Evolutionary conservation across 768 basidiomycete genomes (phyloP), one percentile per base, ranked within the genome.

Genomic region (Amanita phalloides): DNA sequence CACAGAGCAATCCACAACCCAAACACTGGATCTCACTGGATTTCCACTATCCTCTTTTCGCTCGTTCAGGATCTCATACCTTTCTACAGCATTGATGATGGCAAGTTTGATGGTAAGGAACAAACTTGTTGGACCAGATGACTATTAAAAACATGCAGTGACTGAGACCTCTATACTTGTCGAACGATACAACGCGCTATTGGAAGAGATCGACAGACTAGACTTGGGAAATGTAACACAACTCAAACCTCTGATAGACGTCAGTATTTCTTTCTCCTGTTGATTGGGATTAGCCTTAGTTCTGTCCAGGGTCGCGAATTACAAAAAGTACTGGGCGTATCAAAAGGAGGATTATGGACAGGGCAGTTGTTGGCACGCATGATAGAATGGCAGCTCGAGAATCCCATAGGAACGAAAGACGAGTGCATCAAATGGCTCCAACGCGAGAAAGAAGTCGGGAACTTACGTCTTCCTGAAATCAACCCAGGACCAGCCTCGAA

Each of bases 331-430:
- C 69, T 94, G 4, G 75, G 67, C 1, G 71, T 71, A 14, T 62
- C 66, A 2, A 79, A 73, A 55, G 75, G 82, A 1, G 92, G 92
- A 1, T 75, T 80, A 1, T 84, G 90, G 80, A 80, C 83, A 4
- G 77, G 78, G 30, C 66, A 74, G 26, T 74, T 83, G 5, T 70
- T 90, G 17, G 68, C 73, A n/a, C 75, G 73, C 44, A 74, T 97
- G 23, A 61, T 90, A 17, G 78, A 83, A 54, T 98, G 93, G 94
- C 91, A 93, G 59, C 73, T 98, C 6, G 82, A 79, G 33, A 69
- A 92, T 62, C 90, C 93, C 0, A 59, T 71, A 2, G 76, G 73
- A 1, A 76, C 78, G 3, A 78, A 80, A 60, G 83, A 80, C 4
- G 77, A 81, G 3, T 93, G 91, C 61, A 62, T 71, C 26, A 62